Evolutionary conservation across 495 filamentous ascomycete species (phyloP).

Genomic region (Cercophora newfieldiana): DNA sequence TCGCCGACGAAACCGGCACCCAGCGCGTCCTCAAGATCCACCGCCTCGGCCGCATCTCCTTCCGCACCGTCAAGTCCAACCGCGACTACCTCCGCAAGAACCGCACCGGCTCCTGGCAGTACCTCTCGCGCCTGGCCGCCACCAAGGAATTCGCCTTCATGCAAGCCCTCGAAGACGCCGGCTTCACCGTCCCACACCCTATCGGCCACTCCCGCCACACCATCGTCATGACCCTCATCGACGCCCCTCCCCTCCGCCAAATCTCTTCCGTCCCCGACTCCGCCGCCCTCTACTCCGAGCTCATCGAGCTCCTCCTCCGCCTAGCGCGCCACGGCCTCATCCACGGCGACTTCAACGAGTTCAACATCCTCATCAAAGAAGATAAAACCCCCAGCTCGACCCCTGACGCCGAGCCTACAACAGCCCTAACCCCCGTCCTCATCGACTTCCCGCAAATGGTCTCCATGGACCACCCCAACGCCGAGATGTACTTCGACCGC

Average conservation of each 20-base stretch:
- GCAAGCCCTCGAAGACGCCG: constrained; percentile 76
- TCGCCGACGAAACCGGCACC: constrained; percentile 64
- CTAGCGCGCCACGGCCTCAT: constrained; percentile 89
- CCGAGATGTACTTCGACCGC: constrained; percentile 92
- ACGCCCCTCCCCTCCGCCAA: constrained; percentile 86
- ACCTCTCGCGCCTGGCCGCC: constrained; percentile 89
- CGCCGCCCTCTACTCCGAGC: constrained; percentile 76
- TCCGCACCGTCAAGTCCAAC: constrained; percentile 92
- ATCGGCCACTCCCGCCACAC: constrained; percentile 87
- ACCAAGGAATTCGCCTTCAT: constrained; percentile 93
- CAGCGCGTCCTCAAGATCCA: constrained; percentile 87
- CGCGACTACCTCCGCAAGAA: constrained; percentile 91
- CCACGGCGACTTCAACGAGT: constrained; percentile 99
- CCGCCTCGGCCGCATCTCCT: constrained; percentile 92
- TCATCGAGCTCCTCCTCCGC: constrained; percentile 82
- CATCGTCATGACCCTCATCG: constrained; percentile 88
- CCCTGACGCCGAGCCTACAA: constrained; percentile 16
- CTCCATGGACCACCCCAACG: constrained; percentile 90
- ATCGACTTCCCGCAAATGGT: constrained; percentile 99
- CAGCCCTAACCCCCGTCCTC: constrained; percentile 65
- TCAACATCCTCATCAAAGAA: constrained; percentile 93
- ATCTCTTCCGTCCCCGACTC: constrained; percentile 77
- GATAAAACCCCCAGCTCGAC: constrained; percentile 42
- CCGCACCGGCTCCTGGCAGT: constrained; percentile 83
- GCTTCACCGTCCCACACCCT: constrained; percentile 85